Evolutionary conservation across 1,139 yeast species (phyloP), one percentile per base, ranked within the genome.

Genomic region (Yueomyces sp.): DNA sequence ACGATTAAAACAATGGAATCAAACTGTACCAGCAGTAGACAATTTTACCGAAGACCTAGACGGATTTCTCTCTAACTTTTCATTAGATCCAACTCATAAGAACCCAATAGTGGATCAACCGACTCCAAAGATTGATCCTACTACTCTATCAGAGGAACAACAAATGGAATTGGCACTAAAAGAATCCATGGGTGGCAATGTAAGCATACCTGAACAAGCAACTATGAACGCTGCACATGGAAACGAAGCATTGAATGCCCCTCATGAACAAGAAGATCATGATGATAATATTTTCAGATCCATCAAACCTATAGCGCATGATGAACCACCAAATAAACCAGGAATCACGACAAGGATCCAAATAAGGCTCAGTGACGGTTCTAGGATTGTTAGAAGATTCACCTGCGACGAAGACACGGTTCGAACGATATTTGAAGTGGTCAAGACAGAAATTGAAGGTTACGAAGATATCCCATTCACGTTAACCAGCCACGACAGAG

Each of bases 361-460:
- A 62, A 72, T 93, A 26, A 72, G 97, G 46, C 75, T 86, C 38
- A 94, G 93, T 19, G 87, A 82, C 54, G 97, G 97, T 27, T 73
- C 80, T 44, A 69, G 97, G 48, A 65, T 81, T 11, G 81, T 91
- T n/a, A 80, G 86, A 46, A 73, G 86, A 50, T 83, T 91, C 54
- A 64, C 64, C 11, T 48, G 51, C 2, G 54, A 73, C 7, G 57
- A 65, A 3, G 93, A 81, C 50, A 64, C 69, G 3, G 83, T 93
- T 0, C 49, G 75, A 55, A 67, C 69, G 12, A 69, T 91, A 36
- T 84, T 68, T 57, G 79, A 81, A 40, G 67, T 74, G 34, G 69
- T 75, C 35, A 77, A 80, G 53, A 67, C 73, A 4, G 78, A 73
- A 47, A 75, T 78, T 9, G 58, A 70, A 6, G 58, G 56, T 1